Conservation (phyloP, 1,139 yeast species). For the Nadsonia commutata region DNA sequence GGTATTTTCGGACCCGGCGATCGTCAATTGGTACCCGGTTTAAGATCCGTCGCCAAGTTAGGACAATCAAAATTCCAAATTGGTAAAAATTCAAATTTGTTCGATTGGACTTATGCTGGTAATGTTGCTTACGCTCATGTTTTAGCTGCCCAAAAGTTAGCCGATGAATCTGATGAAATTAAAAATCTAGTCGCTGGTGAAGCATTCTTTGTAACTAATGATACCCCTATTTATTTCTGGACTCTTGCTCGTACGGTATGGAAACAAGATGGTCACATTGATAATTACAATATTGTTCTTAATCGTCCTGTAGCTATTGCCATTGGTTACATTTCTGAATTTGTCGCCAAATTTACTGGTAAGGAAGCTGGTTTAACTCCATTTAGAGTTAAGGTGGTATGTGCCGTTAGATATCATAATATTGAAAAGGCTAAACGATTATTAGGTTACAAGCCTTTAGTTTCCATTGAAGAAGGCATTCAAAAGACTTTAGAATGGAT, state of each 20-base stretch:
- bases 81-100: constrained; percentile 84
- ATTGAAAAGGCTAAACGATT: constrained; percentile 70
- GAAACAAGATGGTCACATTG: constrained; percentile 88
- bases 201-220: constrained; percentile 82
- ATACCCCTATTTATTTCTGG: constrained; percentile 93
- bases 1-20: constrained; percentile 99
- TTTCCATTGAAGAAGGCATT: constrained; percentile 72
- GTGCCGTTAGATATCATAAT: constrained; percentile 93
- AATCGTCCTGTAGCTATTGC: constrained; percentile 58
- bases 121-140: constrained; percentile 97
- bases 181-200: constrained; percentile 51
- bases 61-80: constrained; percentile 89
- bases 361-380: constrained; percentile 95
- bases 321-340: constrained; percentile 68
- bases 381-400: constrained; percentile 80
- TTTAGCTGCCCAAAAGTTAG: constrained; percentile 66
- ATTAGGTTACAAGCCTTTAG: constrained; percentile 71
- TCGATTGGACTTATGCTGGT: constrained; percentile 98
- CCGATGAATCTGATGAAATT: constrained; percentile 25
- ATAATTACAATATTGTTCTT: constrained; percentile 52
- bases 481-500: constrained; percentile 72
- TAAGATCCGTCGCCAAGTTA: constrained; percentile 64
- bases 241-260: constrained; percentile 91
- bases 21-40: constrained; percentile 87
- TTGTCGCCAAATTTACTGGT: constrained; percentile 48